Percentiles rank a stretch among this genome's conserved stretches.
These are phyloP conservation scores for Lactuca sativa DNA, from an alignment of 129 eudicot genomes.

Conservation along the genomic window DNA sequence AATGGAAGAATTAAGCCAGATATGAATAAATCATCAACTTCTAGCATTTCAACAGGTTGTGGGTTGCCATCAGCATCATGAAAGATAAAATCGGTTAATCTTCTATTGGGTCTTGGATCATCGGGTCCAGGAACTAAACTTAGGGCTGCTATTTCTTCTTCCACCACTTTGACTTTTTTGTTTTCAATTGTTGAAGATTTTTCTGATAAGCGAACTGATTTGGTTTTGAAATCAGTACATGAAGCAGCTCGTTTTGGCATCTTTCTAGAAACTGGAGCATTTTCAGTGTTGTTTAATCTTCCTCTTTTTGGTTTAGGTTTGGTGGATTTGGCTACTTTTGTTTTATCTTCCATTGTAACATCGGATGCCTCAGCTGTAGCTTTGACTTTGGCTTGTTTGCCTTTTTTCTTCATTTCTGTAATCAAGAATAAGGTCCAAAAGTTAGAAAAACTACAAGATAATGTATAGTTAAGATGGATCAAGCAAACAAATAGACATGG, in stretches of 20 bases:
- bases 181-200: slow-evolving; percentile 31
- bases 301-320: slow-evolving; percentile 38
- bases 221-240: slow-evolving; percentile 34
- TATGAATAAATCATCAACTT: slow-evolving; percentile 59
- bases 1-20: slow-evolving; percentile 63
- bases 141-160: slow-evolving; percentile 44
- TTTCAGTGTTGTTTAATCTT: slow-evolving; percentile 22
- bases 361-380: slow-evolving; percentile 28
- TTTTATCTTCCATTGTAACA: slow-evolving; percentile 22
- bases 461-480: background rate
- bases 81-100: slow-evolving; percentile 54
- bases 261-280: slow-evolving; percentile 31
- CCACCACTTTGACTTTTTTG: slow-evolving; percentile 42
- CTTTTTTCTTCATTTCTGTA: slow-evolving; percentile 43
- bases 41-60: slow-evolving; percentile 73
- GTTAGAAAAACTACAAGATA: background rate
- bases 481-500: too few relatives aligned
- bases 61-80: slow-evolving; percentile 54
- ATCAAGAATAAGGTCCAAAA: background rate
- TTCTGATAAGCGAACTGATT: slow-evolving; percentile 38
- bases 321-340: slow-evolving; percentile 17
- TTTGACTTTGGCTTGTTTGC: slow-evolving; percentile 23
- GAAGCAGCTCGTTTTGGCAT: slow-evolving; percentile 49
- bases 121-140: slow-evolving; percentile 36
- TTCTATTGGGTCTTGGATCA: slow-evolving; percentile 54